Conservation (phyloP, 495 filamentous ascomycete genomes). For the Penicillium goetzii region DNA sequence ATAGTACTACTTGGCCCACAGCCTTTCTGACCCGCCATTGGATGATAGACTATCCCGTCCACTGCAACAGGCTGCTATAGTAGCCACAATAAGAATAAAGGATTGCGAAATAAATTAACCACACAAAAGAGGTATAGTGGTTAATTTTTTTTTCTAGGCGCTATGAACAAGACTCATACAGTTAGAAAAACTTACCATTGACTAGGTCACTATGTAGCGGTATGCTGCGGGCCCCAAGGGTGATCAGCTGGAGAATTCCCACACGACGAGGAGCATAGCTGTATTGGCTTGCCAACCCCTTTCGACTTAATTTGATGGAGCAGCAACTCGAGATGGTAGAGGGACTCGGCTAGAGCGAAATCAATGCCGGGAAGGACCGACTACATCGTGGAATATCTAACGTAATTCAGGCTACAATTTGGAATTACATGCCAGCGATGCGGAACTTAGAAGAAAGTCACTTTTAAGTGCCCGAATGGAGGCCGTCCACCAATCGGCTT, state of each 20-base stretch:
- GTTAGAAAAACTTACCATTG: not conserved
- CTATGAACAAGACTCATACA: not conserved
- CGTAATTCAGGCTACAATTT: constrained; percentile 7
- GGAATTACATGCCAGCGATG: constrained; percentile 13
- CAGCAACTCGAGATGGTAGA: not conserved
- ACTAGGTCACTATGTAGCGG: too few relatives aligned
- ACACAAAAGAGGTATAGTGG: not conserved
- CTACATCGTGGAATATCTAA: not conserved
- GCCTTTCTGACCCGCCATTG: constrained; percentile 2
- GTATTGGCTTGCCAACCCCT: constrained; percentile 12
- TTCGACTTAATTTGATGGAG: constrained; percentile 8
- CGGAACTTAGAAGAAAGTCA: constrained; percentile 9
- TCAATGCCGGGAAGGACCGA: not conserved
- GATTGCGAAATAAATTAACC: not conserved
- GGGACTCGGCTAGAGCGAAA: not conserved
- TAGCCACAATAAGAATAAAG: not conserved
- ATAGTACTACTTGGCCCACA: constrained; percentile 19
- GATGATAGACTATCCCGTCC: not conserved
- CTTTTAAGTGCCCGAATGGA: constrained; percentile 11
- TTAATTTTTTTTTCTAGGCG: not conserved
- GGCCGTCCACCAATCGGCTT: constrained; percentile 19
- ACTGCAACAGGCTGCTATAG: not conserved
- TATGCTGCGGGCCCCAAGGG: not conserved
- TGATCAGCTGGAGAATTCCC: constrained; percentile 10
- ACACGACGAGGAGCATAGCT: constrained; percentile 9